Evolutionary conservation across 2,329 filamentous ascomycete species (phyloP).

Genomic region (Claviceps maximensis): DNA sequence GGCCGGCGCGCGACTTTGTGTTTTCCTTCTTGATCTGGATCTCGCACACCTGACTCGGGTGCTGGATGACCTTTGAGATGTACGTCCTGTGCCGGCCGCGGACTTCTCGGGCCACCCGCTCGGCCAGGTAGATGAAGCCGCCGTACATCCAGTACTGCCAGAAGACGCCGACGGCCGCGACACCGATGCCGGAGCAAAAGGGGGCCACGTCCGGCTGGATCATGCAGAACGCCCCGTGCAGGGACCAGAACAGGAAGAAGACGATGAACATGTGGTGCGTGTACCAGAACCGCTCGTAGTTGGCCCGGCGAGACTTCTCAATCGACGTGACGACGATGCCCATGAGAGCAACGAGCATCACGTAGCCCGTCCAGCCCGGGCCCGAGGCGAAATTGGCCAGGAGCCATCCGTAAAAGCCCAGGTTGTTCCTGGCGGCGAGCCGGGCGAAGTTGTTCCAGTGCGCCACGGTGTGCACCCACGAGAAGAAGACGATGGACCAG

Average conservation of each 20-base stretch:
- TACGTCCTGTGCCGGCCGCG: constrained; percentile 73
- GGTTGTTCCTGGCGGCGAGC: constrained; percentile 58
- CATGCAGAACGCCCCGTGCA: constrained; percentile 84
- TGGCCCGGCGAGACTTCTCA: constrained; percentile 64
- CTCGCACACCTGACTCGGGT: constrained; percentile 78
- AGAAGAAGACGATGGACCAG: constrained; percentile 82
- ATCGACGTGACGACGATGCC: constrained; percentile 66
- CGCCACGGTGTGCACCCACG: constrained; percentile 73
- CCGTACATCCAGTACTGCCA: constrained; percentile 87
- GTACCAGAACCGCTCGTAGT: constrained; percentile 87
- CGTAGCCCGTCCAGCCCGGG: constrained; percentile 74
- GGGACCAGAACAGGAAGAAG: constrained; percentile 86
- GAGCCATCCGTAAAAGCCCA: constrained; percentile 67
- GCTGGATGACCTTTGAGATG: constrained; percentile 80
- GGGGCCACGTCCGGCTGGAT: constrained; percentile 73
- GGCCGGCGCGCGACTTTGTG: constrained; percentile 67
- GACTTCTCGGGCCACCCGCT: constrained; percentile 65
- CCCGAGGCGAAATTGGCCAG: constrained; percentile 66
- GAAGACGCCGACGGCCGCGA: constrained; percentile 60
- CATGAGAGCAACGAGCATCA: constrained; percentile 69
- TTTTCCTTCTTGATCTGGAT: constrained; percentile 87
- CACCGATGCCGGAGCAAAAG: constrained; percentile 57
- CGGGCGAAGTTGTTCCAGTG: constrained; percentile 81
- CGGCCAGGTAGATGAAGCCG: constrained; percentile 67
- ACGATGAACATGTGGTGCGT: constrained; percentile 78